Percentiles rank a stretch among this genome's conserved stretches.
Conservation (phyloP, 208 protist genomes). For the Wallacemonas sp. region DNA sequence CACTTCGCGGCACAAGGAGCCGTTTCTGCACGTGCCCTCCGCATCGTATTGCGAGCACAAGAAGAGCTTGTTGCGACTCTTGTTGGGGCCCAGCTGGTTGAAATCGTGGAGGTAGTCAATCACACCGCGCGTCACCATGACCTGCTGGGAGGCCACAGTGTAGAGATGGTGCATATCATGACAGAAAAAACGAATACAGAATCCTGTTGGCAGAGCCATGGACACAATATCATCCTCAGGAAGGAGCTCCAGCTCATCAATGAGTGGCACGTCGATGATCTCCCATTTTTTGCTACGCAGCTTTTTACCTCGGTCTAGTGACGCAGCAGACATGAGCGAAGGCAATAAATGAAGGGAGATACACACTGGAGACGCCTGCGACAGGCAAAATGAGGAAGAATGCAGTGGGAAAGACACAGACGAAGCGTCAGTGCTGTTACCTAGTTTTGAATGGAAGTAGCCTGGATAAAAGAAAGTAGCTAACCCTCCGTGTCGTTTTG, state of each 20-base stretch:
- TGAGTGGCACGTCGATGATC: constrained; percentile 44
- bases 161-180: constrained; percentile 77
- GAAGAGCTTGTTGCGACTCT: constrained; percentile 72
- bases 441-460: too few relatives aligned
- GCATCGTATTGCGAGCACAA: constrained; percentile 60
- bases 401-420: too few relatives aligned
- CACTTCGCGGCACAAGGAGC: constrained; percentile 71
- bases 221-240: constrained; percentile 33
- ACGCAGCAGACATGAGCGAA: constrained; percentile 6
- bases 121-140: constrained; percentile 63
- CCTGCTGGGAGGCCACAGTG: constrained; percentile 53
- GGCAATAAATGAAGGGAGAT: neutral
- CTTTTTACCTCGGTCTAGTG: constrained; percentile 34
- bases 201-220: constrained; percentile 47
- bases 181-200: constrained; percentile 72
- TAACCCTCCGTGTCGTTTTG: too few relatives aligned
- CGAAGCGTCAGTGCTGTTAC: neutral
- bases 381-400: constrained; percentile 5
- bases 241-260: constrained; percentile 53
- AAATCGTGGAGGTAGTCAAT: constrained; percentile 82
- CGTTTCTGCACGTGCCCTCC: constrained; percentile 48
- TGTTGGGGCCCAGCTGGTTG: constrained; percentile 77
- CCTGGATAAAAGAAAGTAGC: too few relatives aligned
- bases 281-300: constrained; percentile 60
- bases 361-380: too few relatives aligned